Conservation (phyloP, 805 yeast genomes). For the Osmozyma mogii region DNA sequence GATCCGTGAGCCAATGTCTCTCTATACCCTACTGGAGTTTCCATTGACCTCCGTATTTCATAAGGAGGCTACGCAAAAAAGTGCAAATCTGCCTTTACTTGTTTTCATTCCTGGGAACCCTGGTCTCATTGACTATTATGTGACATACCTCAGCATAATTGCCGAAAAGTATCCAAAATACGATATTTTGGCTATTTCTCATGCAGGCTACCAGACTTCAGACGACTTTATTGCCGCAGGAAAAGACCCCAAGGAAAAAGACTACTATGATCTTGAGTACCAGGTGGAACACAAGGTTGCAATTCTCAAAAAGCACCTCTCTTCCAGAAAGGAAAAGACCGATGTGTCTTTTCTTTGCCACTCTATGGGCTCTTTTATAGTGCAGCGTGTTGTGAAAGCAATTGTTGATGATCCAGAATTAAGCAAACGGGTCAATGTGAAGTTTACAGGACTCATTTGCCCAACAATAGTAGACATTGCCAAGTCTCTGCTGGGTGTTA, state of each 20-base stretch:
- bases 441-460: constrained; percentile 52
- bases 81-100: constrained; percentile 24
- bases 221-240: constrained; percentile 18
- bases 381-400: constrained; percentile 41
- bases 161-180: constrained; percentile 35
- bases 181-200: constrained; percentile 56
- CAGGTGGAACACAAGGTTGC: constrained; percentile 54
- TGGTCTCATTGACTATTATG: constrained; percentile 60
- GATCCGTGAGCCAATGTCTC: too few relatives aligned
- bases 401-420: constrained; percentile 18
- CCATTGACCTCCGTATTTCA: too few relatives aligned
- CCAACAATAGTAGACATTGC: constrained; percentile 65
- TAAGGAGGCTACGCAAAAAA: too few relatives aligned
- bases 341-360: constrained; percentile 53
- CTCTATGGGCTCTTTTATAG: constrained; percentile 62
- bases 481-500: constrained; percentile 27
- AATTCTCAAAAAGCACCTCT: constrained; percentile 33
- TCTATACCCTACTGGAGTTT: too few relatives aligned
- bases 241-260: constrained; percentile 5
- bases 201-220: constrained; percentile 45
- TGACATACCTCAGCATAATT: constrained; percentile 40
- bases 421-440: constrained; percentile 20
- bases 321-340: constrained; percentile 11
- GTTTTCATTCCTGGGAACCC: constrained; percentile 74
- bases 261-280: constrained; percentile 36